Evolutionary conservation across 1,139 yeast species (phyloP), one percentile per base, ranked within the genome.

Genomic region (Saccharomyces hybrid): DNA sequence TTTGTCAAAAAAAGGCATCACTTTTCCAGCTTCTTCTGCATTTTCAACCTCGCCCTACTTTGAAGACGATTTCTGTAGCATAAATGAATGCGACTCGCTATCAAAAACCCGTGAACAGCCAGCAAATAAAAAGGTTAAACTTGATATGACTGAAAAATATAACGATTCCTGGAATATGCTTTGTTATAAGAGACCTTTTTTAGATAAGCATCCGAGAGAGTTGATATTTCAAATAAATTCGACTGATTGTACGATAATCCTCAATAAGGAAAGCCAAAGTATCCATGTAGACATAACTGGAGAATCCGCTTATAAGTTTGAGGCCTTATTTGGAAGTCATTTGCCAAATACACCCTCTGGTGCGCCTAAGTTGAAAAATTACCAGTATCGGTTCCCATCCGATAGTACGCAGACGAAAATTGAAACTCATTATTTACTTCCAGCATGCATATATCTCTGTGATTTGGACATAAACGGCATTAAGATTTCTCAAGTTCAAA

Each of bases 111-210:
- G 46, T 23, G 31, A 47, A 3, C 55, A 44, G 14, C 56, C 59
- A 7, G 51, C 56, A 23, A 4, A 46, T 2, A 59, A 56, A 38
- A 57, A 49, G 28, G 28, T 41, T 31, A 58, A 48, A 48, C 54
- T 42, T 48, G 52, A 44, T 19, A 14, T 47, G 6, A 51, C 51
- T 9, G 47, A 53, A 3, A 44, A 50, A 14, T 27, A 38, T 3
- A 41, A 28, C 7, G 28, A 51, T 48, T 29, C 38, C 6, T 62
- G 68, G 65, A 53, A 65, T 9, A 64, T 70, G 48, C 49, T 62
- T 3, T 50, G 58, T 2, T 87, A 87, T 66, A 73, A 77, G 50
- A 73, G 95, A 50, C 93, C 93, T 0, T 80, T 69, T 63, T 70
- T 83, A 5, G 85, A 81, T 61, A 72, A 72, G 1, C 74, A 73